Percentiles rank a stretch among this genome's conserved stretches.
These are phyloP conservation scores for Dryas alaskensis DNA, from an alignment of 306 rosid genomes.

Conservation along the genomic window DNA sequence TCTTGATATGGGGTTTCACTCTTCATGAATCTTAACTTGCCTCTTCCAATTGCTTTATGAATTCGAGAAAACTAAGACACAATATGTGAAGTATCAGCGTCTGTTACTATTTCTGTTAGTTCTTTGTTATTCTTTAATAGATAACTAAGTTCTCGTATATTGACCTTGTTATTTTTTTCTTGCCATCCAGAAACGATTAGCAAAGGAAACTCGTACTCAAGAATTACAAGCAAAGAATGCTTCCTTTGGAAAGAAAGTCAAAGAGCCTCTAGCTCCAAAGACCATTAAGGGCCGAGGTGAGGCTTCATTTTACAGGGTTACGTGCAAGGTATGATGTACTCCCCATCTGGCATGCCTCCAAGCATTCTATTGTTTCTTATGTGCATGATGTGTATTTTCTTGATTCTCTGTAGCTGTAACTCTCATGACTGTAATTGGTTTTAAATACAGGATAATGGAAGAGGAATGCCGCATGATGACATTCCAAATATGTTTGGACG, in stretches of 20 bases:
- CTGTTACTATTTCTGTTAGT: not conserved
- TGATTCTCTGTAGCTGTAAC: not conserved
- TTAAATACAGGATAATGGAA: slow-evolving; percentile 79
- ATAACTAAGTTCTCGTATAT: not conserved
- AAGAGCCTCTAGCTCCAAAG: slow-evolving; percentile 62
- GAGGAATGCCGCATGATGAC: slow-evolving; percentile 97
- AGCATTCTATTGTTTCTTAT: not conserved
- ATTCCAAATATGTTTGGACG: slow-evolving; percentile 99
- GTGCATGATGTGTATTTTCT: slow-evolving; percentile 9
- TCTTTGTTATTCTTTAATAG: not conserved
- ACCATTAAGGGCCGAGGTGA: slow-evolving; percentile 79
- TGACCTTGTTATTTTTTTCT: slow-evolving; percentile 18
- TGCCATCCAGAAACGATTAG: slow-evolving; percentile 65
- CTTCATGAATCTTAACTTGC: not conserved
- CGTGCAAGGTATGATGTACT: slow-evolving; percentile 65
- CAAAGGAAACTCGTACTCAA: slow-evolving; percentile 83
- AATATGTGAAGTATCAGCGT: not conserved
- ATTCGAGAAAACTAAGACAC: slow-evolving; percentile 2
- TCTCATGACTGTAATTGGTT: slow-evolving; percentile 17
- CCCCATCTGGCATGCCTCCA: slow-evolving; percentile 24
- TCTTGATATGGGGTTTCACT: not conserved
- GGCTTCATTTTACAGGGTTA: slow-evolving; percentile 92
- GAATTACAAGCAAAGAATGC: slow-evolving; percentile 79
- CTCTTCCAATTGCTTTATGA: not conserved
- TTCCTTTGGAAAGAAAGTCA: slow-evolving; percentile 73